Evolutionary conservation across 495 filamentous ascomycete genomes (phyloP).

Genomic region (Tuber brumale): DNA sequence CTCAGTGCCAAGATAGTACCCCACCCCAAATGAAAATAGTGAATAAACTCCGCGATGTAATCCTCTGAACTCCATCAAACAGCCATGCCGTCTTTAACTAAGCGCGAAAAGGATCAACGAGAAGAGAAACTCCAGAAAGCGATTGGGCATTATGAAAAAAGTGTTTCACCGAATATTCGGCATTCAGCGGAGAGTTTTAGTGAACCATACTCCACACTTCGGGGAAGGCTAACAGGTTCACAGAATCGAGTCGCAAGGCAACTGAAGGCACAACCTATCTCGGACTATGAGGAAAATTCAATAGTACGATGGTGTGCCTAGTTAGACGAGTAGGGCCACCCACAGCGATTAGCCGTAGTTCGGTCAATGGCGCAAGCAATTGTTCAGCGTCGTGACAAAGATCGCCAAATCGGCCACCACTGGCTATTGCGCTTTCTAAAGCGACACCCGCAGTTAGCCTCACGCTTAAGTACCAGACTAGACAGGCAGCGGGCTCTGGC

Average conservation of each 20-base stretch:
- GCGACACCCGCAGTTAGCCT: slow-evolving; percentile 1
- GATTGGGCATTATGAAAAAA: neutral
- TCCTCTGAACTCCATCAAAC: neutral
- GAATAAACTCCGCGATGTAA: neutral
- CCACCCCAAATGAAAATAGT: neutral
- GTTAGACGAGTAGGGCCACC: slow-evolving; percentile 12
- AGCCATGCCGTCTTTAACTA: neutral
- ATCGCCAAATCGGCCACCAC: neutral
- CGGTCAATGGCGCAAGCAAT: neutral
- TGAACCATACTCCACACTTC: slow-evolving; percentile 2
- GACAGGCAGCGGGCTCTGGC: neutral
- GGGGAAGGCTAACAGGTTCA: slow-evolving; percentile 1
- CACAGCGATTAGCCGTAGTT: neutral
- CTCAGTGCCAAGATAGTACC: neutral
- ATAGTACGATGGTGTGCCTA: slow-evolving; percentile 11
- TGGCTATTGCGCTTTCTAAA: slow-evolving; percentile 9
- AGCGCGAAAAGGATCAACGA: neutral
- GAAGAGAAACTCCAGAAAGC: slow-evolving; percentile 8
- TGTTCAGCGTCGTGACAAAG: neutral
- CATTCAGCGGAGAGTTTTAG: slow-evolving; percentile 5
- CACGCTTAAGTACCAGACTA: neutral
- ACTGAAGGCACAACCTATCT: neutral
- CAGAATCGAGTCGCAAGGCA: neutral
- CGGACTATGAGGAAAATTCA: slow-evolving; percentile 5
- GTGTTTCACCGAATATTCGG: neutral